Conservation (phyloP, 1,284 basidiomycete species). For the Erythrobasidium hasegawianum region DNA sequence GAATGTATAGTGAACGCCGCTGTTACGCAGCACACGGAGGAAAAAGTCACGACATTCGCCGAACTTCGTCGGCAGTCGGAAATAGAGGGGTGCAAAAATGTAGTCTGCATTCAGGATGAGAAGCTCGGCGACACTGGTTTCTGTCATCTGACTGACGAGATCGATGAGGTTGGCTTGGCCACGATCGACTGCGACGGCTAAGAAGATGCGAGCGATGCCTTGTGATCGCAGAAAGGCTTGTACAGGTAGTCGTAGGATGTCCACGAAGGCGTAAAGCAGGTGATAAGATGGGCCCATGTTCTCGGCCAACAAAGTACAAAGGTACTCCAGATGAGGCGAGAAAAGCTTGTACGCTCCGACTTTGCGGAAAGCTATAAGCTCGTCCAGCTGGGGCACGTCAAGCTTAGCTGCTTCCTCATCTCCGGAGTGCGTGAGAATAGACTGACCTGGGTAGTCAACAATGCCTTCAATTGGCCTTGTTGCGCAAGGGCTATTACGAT, state of each 20-base stretch:
- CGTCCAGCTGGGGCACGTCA: not conserved
- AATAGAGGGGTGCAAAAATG: slow-evolving; percentile 31
- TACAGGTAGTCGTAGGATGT: slow-evolving; percentile 13
- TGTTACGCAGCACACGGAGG: slow-evolving; percentile 5
- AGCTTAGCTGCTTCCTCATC: not conserved
- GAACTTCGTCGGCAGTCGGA: slow-evolving; percentile 8
- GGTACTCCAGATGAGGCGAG: slow-evolving; percentile 20
- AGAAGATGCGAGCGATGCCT: slow-evolving; percentile 19
- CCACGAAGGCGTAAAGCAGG: slow-evolving; percentile 15
- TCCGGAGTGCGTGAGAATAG: not conserved
- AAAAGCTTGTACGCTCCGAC: slow-evolving; percentile 29
- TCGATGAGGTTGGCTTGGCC: slow-evolving; percentile 12
- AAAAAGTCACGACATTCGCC: slow-evolving; percentile 15
- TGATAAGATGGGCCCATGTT: slow-evolving; percentile 15
- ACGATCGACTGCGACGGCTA: slow-evolving; percentile 4
- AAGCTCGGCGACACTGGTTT: slow-evolving; percentile 11
- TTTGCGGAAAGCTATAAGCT: not conserved
- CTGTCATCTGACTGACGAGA: slow-evolving; percentile 8
- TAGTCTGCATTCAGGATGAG: slow-evolving; percentile 28
- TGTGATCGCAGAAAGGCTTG: slow-evolving; percentile 19
- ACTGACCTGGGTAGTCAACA: slow-evolving; percentile 19
- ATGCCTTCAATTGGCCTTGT: slow-evolving; percentile 1
- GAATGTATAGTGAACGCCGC: slow-evolving; percentile 5
- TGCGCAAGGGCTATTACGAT: slow-evolving; percentile 9
- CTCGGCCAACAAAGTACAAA: slow-evolving; percentile 19